Conservation (phyloP, 495 filamentous ascomycete species). For the Hypoxylon trugodes region DNA sequence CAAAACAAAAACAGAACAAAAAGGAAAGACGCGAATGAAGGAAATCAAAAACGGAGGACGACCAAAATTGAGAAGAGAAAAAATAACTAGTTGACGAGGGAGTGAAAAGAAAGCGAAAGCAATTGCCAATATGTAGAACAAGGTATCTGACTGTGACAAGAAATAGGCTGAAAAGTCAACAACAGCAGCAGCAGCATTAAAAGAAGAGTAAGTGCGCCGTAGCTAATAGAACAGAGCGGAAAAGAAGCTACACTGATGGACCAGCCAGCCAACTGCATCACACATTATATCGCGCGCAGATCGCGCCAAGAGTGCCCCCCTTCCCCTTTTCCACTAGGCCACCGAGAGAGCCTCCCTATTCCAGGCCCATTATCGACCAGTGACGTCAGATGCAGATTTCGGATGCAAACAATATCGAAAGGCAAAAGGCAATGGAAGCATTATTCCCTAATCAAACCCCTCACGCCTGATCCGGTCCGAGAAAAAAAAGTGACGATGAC, state of each 20-base stretch:
- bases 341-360: conserved; percentile 48
- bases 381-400: conserved; percentile 51
- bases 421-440: too few species aligned
- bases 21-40: conserved; percentile 25
- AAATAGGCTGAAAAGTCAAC: conserved; percentile 22
- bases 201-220: conserved; percentile 55
- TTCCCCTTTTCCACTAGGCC: conserved; percentile 42
- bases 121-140: conserved; percentile 48
- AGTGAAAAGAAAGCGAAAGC: conserved; percentile 31
- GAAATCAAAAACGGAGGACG: conserved; percentile 25
- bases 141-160: conserved; percentile 49
- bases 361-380: conserved; percentile 56
- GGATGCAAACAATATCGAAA: conserved; percentile 50
- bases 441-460: conserved; percentile 39
- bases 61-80: too few species aligned
- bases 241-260: conserved; percentile 56
- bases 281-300: conserved; percentile 62
- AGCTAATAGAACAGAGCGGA: conserved; percentile 61
- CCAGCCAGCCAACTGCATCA: conserved; percentile 62
- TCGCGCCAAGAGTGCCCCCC: conserved; percentile 49
- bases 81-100: conserved; percentile 12
- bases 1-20: conserved; percentile 17
- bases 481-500: too few species aligned
- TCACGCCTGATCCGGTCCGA: conserved; percentile 42
- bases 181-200: conserved; percentile 49